Evolutionary conservation across 805 yeast species (phyloP).

Genomic region (Cyberlindnera xylosilytica): DNA sequence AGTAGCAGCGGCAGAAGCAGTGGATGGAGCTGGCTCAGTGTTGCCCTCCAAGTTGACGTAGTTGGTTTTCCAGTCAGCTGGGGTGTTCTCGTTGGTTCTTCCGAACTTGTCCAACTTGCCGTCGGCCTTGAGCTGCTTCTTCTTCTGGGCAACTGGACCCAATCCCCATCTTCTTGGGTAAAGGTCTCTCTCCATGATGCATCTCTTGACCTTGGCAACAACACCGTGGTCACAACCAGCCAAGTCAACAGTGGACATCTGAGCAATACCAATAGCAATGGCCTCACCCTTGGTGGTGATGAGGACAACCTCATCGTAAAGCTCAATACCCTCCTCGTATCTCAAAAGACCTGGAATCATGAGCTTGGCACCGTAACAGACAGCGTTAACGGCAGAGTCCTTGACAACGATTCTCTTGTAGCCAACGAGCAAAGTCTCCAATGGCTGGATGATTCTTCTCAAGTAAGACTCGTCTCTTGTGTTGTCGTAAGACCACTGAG

Average conservation of each 20-base stretch:
- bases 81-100: constrained; percentile 89
- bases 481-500: constrained; percentile 97
- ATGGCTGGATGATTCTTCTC: constrained; percentile 90
- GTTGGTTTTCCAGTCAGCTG: constrained; percentile 83
- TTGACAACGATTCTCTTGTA: constrained; percentile 95
- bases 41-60: constrained; percentile 72
- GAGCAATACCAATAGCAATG: constrained; percentile 96
- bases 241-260: constrained; percentile 96
- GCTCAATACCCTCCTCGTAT: constrained; percentile 96
- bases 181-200: constrained; percentile 99
- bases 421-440: constrained; percentile 89
- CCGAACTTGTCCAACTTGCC: constrained; percentile 98
- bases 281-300: constrained; percentile 99
- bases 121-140: constrained; percentile 95
- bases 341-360: constrained; percentile 98
- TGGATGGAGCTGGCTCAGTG: constrained; percentile 42
- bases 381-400: constrained; percentile 95
- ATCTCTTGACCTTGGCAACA: constrained; percentile 97
- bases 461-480: constrained; percentile 95
- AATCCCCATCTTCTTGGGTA: constrained; percentile 99
- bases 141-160: constrained; percentile 98
- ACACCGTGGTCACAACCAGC: constrained; percentile 98
- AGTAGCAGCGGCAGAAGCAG: constrained; percentile 27
- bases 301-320: constrained; percentile 95
- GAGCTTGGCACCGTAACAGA: constrained; percentile 97